These are phyloP conservation scores for Capronia coronata DNA, from an alignment of 2,329 filamentous ascomycete species.

Conservation along the genomic window DNA sequence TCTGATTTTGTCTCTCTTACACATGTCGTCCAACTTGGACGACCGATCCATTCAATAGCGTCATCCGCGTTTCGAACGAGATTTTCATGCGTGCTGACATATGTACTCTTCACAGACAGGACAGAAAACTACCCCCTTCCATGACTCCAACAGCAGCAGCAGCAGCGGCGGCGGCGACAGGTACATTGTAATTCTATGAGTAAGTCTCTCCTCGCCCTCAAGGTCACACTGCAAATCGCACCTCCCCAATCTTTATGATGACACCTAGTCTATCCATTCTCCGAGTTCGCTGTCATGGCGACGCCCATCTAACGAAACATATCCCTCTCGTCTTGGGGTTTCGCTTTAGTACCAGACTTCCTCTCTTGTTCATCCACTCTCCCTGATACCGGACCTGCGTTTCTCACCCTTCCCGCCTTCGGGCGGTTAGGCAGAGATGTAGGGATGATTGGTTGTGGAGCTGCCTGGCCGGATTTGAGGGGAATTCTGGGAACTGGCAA, in stretches of 20 bases:
- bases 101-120: too few species aligned
- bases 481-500: background rate
- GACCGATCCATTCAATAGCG: too few species aligned
- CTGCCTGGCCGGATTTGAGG: slow-evolving; percentile 4
- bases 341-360: background rate
- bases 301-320: slow-evolving; percentile 10
- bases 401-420: slow-evolving; percentile 10
- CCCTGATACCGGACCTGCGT: slow-evolving; percentile 42
- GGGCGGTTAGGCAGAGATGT: slow-evolving; percentile 13
- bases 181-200: background rate
- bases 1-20: slow-evolving; percentile 30
- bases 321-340: background rate
- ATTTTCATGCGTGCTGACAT: too few species aligned
- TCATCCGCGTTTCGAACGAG: too few species aligned
- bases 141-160: too few species aligned
- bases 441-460: slow-evolving; percentile 44
- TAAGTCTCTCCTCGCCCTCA: background rate
- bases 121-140: too few species aligned
- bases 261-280: slow-evolving; percentile 60
- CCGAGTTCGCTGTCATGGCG: slow-evolving; percentile 38
- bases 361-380: slow-evolving; percentile 26
- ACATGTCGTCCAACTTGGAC: too few species aligned
- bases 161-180: too few species aligned
- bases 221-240: background rate
- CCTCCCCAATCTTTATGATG: slow-evolving; percentile 39